Base-by-base conservation (phyloP, 2,329 filamentous ascomycete species). In the Fusarium sp. region DNA sequence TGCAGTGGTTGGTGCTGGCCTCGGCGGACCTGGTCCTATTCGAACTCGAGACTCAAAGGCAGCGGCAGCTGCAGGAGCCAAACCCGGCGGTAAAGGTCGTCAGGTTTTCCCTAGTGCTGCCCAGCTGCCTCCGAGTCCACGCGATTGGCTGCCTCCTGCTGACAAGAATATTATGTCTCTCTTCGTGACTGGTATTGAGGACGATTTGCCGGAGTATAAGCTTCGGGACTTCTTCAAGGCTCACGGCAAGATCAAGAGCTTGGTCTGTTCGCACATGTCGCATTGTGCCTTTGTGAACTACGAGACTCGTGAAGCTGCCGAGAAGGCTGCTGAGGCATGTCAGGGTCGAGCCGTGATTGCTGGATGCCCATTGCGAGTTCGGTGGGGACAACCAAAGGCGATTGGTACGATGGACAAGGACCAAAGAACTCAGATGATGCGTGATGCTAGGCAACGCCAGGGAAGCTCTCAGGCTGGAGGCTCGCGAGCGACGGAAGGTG, bases 281-380 rank as follows among this genome's bases (percentile, higher is more conserved):
- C 96, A 98, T 77, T 98, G 94, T 79, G 96, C 96, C 2, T 99
- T 98, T 77, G 86, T 99, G 81, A 99, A 99, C 82, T 99, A 93
- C 78, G 90, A 94, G 73, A 93, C 91, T 5, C 88, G 96, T 60
- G 89, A 93, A 66, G 91, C 88, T 2, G 96, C 97, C 0, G 96
- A 99, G 81, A 90, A 87, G 62, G 97, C 97, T 0, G 93, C 96
- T 0, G 89, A 89, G 34, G 89, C 92, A 21, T 95, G 93, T 73
- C 92, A 97, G 79, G 96, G 97, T 8, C 92, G 92, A 66, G 93
- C 94, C 1, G 89, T 98, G 9, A 93, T 99, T 74, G 90, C 94
- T 37, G 96, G 96, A 5, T 98, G 95, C 74, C 96, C 96, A 0
- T 81, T 99, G 65, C 86, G 95, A 32, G 90, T 99, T 20, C 90